Base-by-base conservation (phyloP, 108 stramenopile genomes). In the Nitzschia inconspicua region DNA sequence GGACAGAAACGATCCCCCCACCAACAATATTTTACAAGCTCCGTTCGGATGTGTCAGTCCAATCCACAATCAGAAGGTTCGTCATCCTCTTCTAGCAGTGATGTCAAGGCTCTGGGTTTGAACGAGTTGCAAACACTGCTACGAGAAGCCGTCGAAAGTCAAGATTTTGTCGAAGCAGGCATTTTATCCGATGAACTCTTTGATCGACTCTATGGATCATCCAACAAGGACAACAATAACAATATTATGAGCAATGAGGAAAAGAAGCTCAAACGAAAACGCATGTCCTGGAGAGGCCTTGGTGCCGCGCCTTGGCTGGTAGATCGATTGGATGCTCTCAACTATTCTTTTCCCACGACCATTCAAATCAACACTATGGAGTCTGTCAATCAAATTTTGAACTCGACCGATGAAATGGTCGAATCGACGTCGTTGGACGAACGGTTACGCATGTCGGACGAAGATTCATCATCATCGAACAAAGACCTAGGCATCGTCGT, bases 331-430 rank as follows among this genome's bases (percentile, higher is more conserved):
- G 76, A 82, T 51, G 60, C 73, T 25, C 60, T 93, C 57, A 83
- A 86, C 22, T 89, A 70, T 65, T 72, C 79, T 4, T 70, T 89
- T 28, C 91, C 91, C 3, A 93, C 91, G 4, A 89, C 91, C 13
- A 89, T 93, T 58, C 91, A 93, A 65, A 92, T 92, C 43, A 84
- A 86, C 70, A 52, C 90, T 16, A 86, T 92, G 75, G 85, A 88
- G 64, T 75, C 84, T 23, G 83, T 92, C 46, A 86, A 86, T 58
- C 52, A 77, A 44, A 85, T 92, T 44, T 56, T 92, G 0, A 57
- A 76, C 30, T 61, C 39, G 14, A 52, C 58, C 3, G 71, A 77
- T 20, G 63, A 70, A 4, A 49, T 71, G 7, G 9, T 56, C 22
- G 67, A 63, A n/a, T 71, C 64, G 8, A 65, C 70, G 44, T 82